Base-by-base conservation (phyloP, 352 stramenopile genomes). In the Aphanomyces astaci region DNA sequence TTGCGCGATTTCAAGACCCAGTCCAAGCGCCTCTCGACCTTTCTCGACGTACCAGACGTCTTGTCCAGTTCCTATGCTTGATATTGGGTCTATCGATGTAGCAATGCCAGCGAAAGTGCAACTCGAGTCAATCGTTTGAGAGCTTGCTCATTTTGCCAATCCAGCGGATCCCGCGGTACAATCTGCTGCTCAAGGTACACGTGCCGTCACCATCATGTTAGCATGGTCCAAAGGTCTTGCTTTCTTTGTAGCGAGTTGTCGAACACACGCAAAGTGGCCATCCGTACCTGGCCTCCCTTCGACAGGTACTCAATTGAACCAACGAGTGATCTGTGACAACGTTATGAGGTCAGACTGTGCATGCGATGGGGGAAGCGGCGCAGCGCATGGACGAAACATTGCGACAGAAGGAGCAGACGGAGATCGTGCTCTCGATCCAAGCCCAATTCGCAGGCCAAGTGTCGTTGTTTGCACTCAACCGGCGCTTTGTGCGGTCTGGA, bases 141-240 rank as follows among this genome's bases (percentile, higher is more conserved):
- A 94, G 84, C 49, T 66, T 96, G 33, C 67, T 97, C 33, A 97
- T 97, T 70, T 94, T 94, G 79, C 91, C 91, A 0, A 93, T 97
- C 27, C 91, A 97, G 73, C 83, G 91, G 4, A 94, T 97, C 36
- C 91, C 91, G 22, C 78, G 90, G 1, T 97, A 97, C 74, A 95
- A 96, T 53, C 63, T 97, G 30, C 71, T 97, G 3, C 71, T 97
- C 0, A 78, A 79, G 63, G 75, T 80, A 68, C 32, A 59, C 32
- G 48, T 46, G 4, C n/a, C 15, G 10, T 31, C 25, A n/a, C n/a
- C n/a, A n/a, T n/a, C n/a, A n/a, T n/a, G n/a, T n/a, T n/a, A n/a
- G n/a, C n/a, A n/a, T n/a, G n/a, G n/a, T n/a, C n/a, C n/a, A n/a
- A n/a, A n/a, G n/a, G n/a, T n/a, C n/a, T n/a, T n/a, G n/a, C n/a